Evolutionary conservation across 2,329 filamentous ascomycete genomes (phyloP), one percentile per base, ranked within the genome.

Genomic region (Zymoseptoria passerinii): DNA sequence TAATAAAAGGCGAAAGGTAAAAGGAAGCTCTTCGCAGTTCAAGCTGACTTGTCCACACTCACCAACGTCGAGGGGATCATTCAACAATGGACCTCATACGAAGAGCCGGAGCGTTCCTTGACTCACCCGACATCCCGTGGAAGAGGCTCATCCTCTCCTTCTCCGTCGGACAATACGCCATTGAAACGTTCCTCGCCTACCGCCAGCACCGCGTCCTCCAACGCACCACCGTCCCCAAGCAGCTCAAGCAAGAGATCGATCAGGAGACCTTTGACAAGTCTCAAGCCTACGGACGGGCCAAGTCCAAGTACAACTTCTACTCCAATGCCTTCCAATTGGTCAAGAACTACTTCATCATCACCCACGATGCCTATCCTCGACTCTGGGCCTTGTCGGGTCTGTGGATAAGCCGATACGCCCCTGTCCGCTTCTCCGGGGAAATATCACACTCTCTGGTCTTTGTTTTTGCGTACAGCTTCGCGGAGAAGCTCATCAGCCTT

Each of bases 121-220:
- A 99, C 79, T 85, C 89, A 71, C 92, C 92, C 59, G 80, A 89
- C 71, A 96, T 97, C 78, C 92, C 94, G 57, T 99, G 94, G 94
- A 99, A 96, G 84, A 88, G 85, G 73, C 85, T 99, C 68, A 92
- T 99, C 69, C 83, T 97, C 67, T 89, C 91, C 69, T 99, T 99
- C 78, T 95, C 91, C 28, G 74, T 97, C 68, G 90, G 88, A 61
- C 90, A 99, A 73, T 97, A 90, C 74, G 77, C 90, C 56, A 86
- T 99, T 71, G 94, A 99, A 75, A 86, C 90, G 50, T 89, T 92
- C 77, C 85, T 99, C 55, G 90, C 90, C 27, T 79, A 90, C 66
- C 90, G 94, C 58, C 94, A 99, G 75, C 97, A 96, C 74, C 84
- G 85, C 66, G 84, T 96, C 57, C 82, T 97, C 61, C 84, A 92